A percentile compares a stretch with the other conserved stretches of the same genome.
Evolutionary conservation across 2,329 filamentous ascomycete genomes (phyloP).

Genomic region (Cadophora sp.): DNA sequence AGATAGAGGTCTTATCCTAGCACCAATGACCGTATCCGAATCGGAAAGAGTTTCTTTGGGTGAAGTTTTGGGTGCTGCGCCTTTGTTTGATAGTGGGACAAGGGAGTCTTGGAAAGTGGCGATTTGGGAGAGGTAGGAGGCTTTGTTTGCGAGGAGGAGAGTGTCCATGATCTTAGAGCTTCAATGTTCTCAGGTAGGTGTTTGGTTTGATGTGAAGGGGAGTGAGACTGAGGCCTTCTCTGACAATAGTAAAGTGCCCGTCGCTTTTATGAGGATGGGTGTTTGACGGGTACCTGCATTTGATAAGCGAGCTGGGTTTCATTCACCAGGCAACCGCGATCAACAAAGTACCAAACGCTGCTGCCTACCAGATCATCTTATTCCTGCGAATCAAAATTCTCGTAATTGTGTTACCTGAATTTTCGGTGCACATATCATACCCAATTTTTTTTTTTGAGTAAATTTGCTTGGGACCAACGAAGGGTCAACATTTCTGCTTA

Average conservation of each 20-base stretch:
- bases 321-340: constrained; percentile 5
- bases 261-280: neutral
- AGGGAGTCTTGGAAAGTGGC: neutral
- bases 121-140: constrained; percentile 2
- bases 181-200: no score
- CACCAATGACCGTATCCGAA: neutral
- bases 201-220: no score
- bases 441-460: no score
- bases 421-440: neutral
- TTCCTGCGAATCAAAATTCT: neutral
- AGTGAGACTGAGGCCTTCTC: no score
- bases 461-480: no score
- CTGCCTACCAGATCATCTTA: neutral
- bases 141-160: neutral
- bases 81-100: constrained; percentile 3
- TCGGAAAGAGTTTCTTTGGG: neutral
- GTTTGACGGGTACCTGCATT: neutral
- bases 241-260: neutral
- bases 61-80: neutral
- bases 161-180: neutral
- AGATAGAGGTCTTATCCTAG: constrained; percentile 9
- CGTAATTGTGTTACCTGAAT: neutral
- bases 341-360: constrained; percentile 1
- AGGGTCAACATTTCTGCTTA: no score
- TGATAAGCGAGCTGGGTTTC: neutral